Base-by-base conservation (phyloP, 208 protist species). In the Acanthamoeba lenticulata region DNA sequence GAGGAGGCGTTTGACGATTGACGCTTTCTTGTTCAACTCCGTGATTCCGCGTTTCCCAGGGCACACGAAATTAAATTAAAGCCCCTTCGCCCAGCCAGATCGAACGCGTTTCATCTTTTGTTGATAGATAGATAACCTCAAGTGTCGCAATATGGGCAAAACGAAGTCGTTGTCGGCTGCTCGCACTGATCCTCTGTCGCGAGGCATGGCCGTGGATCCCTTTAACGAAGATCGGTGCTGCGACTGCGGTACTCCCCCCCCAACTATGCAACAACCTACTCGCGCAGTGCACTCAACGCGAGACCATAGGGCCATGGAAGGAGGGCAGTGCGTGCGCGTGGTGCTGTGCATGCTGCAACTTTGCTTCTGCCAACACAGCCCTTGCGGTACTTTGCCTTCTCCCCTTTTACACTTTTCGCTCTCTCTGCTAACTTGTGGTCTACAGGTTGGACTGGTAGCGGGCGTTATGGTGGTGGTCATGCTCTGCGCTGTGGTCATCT, bases 171-270 rank as follows among this genome's bases (percentile, higher is more conserved):
- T 83, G 21, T 11, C 72, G 3, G 72, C 72, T n/a, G 42, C 72
- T 1, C 72, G 72, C 4, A 83, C 72, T 9, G 72, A 83, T 38
- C 40, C 72, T 6, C 72, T 83, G 15, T 83, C 72, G 72, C 72
- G 72, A 9, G 72, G 72, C 27, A 83, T 83, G 72, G 72, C 72
- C 9, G 72, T 55, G 72, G 72, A 83, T n/a, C 72, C 72, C 72
- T 83, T 83, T 29, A 15, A n/a, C 7, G 72, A 83, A 29, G 32
- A 83, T 40, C 72, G 72, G 24, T 83, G 72, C 42, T 83, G 72
- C 42, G 49, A 83, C 29, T 83, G 72, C 42, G 72, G 72, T 83
- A 49, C 72, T n/a, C 72, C 72, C 72, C 42, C 72, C 29, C 19
- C 34, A 83, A 83, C 45, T 38, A 49, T 5, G 38, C 34, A 17